Base-by-base conservation (phyloP, 345 rosid species). In the Eucalyptus marginata region DNA sequence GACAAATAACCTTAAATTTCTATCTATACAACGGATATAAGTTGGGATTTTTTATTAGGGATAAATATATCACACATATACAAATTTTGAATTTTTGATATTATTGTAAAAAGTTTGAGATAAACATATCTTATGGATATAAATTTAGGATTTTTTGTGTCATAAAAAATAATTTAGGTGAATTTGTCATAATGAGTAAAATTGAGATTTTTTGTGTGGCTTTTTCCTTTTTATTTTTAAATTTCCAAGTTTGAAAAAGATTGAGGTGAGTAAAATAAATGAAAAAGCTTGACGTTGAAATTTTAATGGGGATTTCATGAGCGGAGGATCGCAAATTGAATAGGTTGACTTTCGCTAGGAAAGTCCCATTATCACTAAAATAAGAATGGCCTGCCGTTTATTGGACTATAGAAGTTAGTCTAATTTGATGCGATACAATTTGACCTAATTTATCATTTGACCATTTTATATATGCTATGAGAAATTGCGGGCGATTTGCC, bases 141-240 rank as follows among this genome's bases (percentile, higher is more conserved):
- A 3, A 3, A 0, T 52, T 2, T 52, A 52, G 5, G 25, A 0
- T 8, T 1, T 52, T 52, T 20, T 20, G 25, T 8, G 0, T 52
- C 58, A 52, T 52, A 3, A 8, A 52, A 52, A 52, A 52, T 20
- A 52, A 20, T 52, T 20, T 20, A 52, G 2, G 58, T 52, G 10
- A 52, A 3, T 52, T 52, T 52, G 25, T 52, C 58, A 0, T 0
- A 52, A 20, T 1, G 1, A 52, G 58, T 52, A 52, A 52, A 52
- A 3, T 29, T 62, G 0, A 4, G 17, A 6, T 62, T 62, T 62
- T 62, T 1, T 2, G 66, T 5, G 14, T 22, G 62, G 3, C 29
- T 24, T 0, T 4, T 10, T 13, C 14, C 31, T 62, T 29, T 12
- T 59, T 59, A 13, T 29, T 29, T 59, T 3, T 14, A 29, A 3